A percentile compares a stretch with the other conserved stretches of the same genome.
These are phyloP conservation scores for Aspergillus fructus DNA, from an alignment of 2,329 filamentous ascomycete genomes.

Conservation along the genomic window DNA sequence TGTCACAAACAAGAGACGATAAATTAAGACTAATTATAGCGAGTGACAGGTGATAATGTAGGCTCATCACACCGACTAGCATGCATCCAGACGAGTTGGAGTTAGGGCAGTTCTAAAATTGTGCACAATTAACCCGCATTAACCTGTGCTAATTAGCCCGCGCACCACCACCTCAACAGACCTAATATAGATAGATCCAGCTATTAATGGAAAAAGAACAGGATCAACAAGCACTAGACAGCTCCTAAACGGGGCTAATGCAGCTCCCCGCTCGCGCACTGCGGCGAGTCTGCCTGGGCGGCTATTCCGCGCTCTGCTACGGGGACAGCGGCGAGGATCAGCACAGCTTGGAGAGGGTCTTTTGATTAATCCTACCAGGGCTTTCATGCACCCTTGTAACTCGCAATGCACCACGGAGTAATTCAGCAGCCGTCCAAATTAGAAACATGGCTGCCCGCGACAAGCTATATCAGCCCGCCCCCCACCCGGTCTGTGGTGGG, in stretches of 20 bases:
- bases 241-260: slow-evolving; percentile 2
- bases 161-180: neutral
- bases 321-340: neutral
- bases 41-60: slow-evolving; percentile 1
- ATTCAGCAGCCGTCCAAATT: slow-evolving; percentile 3
- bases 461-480: slow-evolving; percentile 1
- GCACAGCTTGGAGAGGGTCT: no score
- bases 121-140: slow-evolving; percentile 3
- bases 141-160: neutral
- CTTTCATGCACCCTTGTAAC: neutral
- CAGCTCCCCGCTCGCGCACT: slow-evolving; percentile 3
- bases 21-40: slow-evolving; percentile 5
- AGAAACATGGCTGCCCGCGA: neutral
- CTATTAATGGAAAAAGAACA: neutral
- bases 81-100: neutral
- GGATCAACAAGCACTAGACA: neutral
- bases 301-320: neutral
- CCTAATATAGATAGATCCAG: slow-evolving; percentile 6
- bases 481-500: neutral
- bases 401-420: neutral
- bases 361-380: neutral
- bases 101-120: slow-evolving; percentile 6
- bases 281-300: neutral
- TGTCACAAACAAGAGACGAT: neutral
- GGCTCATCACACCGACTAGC: neutral